Evolutionary conservation across 2,329 filamentous ascomycete species (phyloP).

Genomic region (Trichophyton mentagrophytes): DNA sequence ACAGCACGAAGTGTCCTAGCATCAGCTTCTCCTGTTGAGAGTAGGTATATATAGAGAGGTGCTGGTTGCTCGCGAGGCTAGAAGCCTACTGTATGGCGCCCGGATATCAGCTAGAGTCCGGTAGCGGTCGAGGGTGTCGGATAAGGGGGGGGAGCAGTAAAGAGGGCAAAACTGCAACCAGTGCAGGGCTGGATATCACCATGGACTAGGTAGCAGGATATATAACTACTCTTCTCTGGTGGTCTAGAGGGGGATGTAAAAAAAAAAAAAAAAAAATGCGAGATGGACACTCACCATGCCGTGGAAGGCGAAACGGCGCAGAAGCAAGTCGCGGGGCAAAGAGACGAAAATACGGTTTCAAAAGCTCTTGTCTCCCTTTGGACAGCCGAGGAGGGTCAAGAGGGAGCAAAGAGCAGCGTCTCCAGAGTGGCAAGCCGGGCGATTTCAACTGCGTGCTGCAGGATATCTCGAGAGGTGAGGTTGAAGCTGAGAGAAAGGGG

Average conservation of each 20-base stretch:
- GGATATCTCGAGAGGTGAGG: neutral
- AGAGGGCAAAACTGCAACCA: neutral
- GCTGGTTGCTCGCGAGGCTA: neutral
- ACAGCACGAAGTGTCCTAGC: neutral
- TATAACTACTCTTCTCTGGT: neutral
- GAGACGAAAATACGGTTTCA: neutral
- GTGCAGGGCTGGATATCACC: neutral
- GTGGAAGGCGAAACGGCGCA: neutral
- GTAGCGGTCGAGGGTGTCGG: too few relatives aligned
- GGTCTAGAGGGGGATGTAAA: neutral
- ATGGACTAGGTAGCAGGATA: neutral
- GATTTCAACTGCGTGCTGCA: neutral
- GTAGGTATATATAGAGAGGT: neutral
- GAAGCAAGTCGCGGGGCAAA: neutral
- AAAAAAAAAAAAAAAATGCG: neutral
- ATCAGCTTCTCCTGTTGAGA: neutral
- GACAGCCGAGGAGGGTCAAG: neutral
- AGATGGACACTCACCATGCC: neutral
- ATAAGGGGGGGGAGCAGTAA: too few relatives aligned
- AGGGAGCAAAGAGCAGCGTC: neutral
- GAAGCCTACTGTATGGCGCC: neutral
- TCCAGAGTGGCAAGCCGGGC: neutral
- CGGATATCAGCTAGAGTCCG: neutral
- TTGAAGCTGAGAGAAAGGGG: neutral
- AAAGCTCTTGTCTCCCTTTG: neutral